Percentiles rank a stretch among this genome's conserved stretches.
phyloP scores from a whole-genome alignment of 2,329 filamentous ascomycete genomes.

The Claviceps citrina region DNA sequence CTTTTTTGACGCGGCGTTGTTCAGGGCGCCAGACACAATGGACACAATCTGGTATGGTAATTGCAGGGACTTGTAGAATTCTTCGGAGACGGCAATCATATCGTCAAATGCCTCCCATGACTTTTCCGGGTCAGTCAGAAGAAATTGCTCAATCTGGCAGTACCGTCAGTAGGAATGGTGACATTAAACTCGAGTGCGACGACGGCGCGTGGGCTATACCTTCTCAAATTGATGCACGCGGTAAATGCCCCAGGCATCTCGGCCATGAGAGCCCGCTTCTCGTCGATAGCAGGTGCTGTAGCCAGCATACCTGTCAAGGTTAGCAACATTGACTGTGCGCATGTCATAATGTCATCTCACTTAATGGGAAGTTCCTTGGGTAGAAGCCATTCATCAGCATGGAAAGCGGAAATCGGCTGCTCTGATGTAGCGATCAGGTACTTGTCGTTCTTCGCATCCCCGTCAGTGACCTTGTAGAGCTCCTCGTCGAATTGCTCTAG shows the following conservation, averaged over 20 bases:
- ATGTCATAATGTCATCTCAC: conserved; percentile 21
- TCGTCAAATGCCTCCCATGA: conserved; percentile 87
- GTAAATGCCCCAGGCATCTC: conserved; percentile 96
- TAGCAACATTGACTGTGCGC: background rate
- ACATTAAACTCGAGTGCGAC: background rate
- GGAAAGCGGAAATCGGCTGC: conserved; percentile 84
- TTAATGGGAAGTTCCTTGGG: conserved; percentile 78
- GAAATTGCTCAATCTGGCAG: conserved; percentile 53
- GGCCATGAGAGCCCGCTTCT: conserved; percentile 72
- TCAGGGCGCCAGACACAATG: conserved; percentile 91
- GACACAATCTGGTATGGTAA: conserved; percentile 84
- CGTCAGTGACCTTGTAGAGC: conserved; percentile 88
- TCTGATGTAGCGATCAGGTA: conserved; percentile 68
- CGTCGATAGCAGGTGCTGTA: conserved; percentile 93
- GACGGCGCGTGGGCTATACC: conserved; percentile 23
- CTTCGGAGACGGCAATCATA: conserved; percentile 83
- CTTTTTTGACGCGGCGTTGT: conserved; percentile 67
- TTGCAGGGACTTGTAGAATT: conserved; percentile 82
- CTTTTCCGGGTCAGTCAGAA: conserved; percentile 70
- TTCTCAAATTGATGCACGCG: conserved; percentile 97
- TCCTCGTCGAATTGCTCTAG: conserved; percentile 96
- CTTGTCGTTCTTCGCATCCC: conserved; percentile 79
- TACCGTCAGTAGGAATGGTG: conserved; percentile 1
- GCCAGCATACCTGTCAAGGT: conserved; percentile 64
- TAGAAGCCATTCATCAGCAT: conserved; percentile 86